These are phyloP conservation scores for Senna tora DNA, from an alignment of 306 rosid species.

Conservation along the genomic window DNA sequence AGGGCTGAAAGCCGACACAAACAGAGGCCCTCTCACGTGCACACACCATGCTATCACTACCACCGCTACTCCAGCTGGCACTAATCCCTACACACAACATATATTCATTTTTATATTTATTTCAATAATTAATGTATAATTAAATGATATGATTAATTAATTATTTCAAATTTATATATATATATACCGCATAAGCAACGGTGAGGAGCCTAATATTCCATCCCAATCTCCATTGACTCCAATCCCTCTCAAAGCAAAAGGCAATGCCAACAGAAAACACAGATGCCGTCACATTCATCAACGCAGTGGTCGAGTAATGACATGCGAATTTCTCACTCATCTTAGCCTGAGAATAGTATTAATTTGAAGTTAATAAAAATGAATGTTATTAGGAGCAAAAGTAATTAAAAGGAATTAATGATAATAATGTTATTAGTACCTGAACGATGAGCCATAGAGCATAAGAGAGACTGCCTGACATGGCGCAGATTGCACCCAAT, in stretches of 20 bases:
- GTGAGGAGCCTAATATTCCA: constrained; percentile 52
- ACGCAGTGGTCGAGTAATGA: constrained; percentile 39
- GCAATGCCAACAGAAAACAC: constrained; percentile 27
- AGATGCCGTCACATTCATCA: constrained; percentile 38
- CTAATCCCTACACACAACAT: constrained; percentile 35
- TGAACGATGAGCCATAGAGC: constrained; percentile 61
- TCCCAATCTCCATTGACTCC: constrained; percentile 45
- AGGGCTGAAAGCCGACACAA: constrained; percentile 49
- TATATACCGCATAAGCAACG: constrained; percentile 44
- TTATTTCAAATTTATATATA: background rate
- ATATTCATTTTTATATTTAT: too few relatives aligned
- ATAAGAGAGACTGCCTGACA: constrained; percentile 36
- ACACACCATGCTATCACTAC: constrained; percentile 42
- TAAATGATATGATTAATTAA: background rate
- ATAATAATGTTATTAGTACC: too few relatives aligned
- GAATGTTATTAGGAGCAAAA: too few relatives aligned
- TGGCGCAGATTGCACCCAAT: constrained; percentile 30
- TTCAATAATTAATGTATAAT: too few relatives aligned
- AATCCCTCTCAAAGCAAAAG: constrained; percentile 43
- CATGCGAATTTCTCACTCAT: constrained; percentile 42
- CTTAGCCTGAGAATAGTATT: too few relatives aligned
- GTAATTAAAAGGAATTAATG: too few relatives aligned
- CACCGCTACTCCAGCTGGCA: constrained; percentile 42
- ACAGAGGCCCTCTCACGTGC: constrained; percentile 46
- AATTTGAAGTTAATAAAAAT: too few relatives aligned